Base-by-base conservation (phyloP, 257 asterid genomes). In the Buddleja alternifolia region DNA sequence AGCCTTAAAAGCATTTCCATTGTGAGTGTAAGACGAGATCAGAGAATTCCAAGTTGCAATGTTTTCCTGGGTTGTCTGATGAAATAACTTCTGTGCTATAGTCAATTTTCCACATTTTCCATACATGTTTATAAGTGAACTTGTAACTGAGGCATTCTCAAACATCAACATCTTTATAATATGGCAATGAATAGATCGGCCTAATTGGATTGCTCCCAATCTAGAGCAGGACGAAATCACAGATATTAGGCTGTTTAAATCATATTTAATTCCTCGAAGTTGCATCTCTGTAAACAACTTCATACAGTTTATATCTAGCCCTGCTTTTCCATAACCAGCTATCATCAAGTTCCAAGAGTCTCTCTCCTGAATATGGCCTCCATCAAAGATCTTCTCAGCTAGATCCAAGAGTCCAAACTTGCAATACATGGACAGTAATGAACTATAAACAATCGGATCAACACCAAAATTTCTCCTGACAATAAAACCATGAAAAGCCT, bases 81-180 rank as follows among this genome's bases (percentile, higher is more conserved):
- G 53, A 68, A 88, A 88, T 36, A 91, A 45, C 63, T 78, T 80
- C 72, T 67, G 72, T 1, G 93, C 90, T 11, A 73, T 46, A 14
- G 54, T 66, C 24, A 81, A 59, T 55, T 80, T 77, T 53, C 85
- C 85, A 50, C 79, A 74, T 73, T 74, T 86, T 21, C 93, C 93
- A 46, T 91, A 86, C 97, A 86, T 79, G 73, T 71, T 78, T 46
- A 91, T 81, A 53, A 91, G 91, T n/a, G 96, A 85, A 78, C 88
- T 91, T 63, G 69, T 69, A 25, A 88, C 71, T 0, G 87, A 70
- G 50, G 81, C 75, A 66, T 88, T 75, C 56, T 78, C 87, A 37
- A 39, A 20, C 72, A 68, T 25, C 67, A 62, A 64, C 19, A 24
- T 54, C 63, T 78, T 91, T 7, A 85, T 21, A 40, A 74, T 39